A percentile compares a stretch with the other conserved stretches of the same genome.
Evolutionary conservation across 192 early-diverging fungal genomes (phyloP).

Genomic region (Chytriomyces confervae): DNA sequence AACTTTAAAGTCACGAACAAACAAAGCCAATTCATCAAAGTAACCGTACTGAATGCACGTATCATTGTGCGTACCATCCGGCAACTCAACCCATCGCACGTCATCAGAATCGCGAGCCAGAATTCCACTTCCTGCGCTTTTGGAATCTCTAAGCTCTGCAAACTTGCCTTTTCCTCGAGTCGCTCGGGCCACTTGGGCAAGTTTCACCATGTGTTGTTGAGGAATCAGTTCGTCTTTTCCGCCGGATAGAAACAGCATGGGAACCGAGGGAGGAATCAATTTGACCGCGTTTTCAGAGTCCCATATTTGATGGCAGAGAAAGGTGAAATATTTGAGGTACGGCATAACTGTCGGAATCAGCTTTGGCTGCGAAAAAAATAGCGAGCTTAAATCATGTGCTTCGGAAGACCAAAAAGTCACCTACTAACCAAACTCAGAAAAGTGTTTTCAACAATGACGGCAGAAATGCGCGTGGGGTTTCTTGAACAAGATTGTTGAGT

Average conservation of each 20-base stretch:
- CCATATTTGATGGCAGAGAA: slow-evolving; percentile 91
- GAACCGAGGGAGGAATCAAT: slow-evolving; percentile 60
- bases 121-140: slow-evolving; percentile 46
- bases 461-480: slow-evolving; percentile 78
- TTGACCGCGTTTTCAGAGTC: slow-evolving; percentile 75
- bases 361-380: slow-evolving; percentile 62
- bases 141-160: neutral
- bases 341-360: slow-evolving; percentile 88
- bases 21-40: slow-evolving; percentile 74
- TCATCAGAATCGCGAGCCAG: slow-evolving; percentile 17
- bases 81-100: slow-evolving; percentile 60
- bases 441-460: slow-evolving; percentile 92
- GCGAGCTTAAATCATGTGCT: neutral
- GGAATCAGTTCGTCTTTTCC: slow-evolving; percentile 87
- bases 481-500: slow-evolving; percentile 2
- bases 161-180: slow-evolving; percentile 22
- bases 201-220: slow-evolving; percentile 80
- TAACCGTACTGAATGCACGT: slow-evolving; percentile 86
- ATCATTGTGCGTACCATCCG: slow-evolving; percentile 90
- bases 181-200: slow-evolving; percentile 66
- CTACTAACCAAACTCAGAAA: slow-evolving; percentile 80
- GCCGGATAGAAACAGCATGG: slow-evolving; percentile 84
- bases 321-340: slow-evolving; percentile 70
- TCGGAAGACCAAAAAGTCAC: neutral
- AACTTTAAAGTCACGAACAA: slow-evolving; percentile 26